Evolutionary conservation across 345 rosid genomes (phyloP), one percentile per base, ranked within the genome.

Genomic region (Euphorbia pulcherrima): DNA sequence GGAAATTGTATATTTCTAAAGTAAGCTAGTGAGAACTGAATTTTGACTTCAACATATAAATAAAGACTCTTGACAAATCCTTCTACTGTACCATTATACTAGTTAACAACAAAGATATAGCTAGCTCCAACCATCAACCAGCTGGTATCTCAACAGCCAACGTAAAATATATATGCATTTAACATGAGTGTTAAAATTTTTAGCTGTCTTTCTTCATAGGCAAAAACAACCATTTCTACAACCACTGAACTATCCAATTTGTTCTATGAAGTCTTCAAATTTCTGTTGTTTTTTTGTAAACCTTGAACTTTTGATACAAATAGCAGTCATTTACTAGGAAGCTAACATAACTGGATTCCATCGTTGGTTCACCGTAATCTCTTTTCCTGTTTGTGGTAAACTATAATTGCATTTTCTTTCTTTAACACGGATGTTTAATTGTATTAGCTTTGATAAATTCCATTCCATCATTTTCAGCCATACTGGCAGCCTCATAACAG

Each of bases 401-500:
- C 3, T 53, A 24, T 52, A 52, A 6, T 52, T 52, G 56, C 9
- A 21, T 53, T 53, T 13, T 53, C 28, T 21, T 53, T 20, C 54
- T 40, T 39, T 33, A 6, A 65, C 40, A 30, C 12, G 63, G 17
- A 72, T 65, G 7, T 47, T 14, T 8, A 41, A 41, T 23, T n/a
- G 28, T 64, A 17, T 54, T 68, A 11, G 67, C 71, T 52, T 7
- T 35, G 57, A 39, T 24, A 13, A 40, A 27, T 10, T 62, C 4
- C 26, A 58, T 55, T 48, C 20, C 10, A 48, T 58, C 41, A 41
- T 46, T 18, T 80, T 66, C 83, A 90, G 98, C 82, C 96, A 67
- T 93, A 72, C 80, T 93, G 98, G 96, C 97, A 93, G 73, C 97
- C 98, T 26, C 98, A 93, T 83, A 93, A 93, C n/a, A 88, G 98